Evolutionary conservation across 169 alveolate genomes (phyloP).

Genomic region (Plasmodium yoelii): DNA sequence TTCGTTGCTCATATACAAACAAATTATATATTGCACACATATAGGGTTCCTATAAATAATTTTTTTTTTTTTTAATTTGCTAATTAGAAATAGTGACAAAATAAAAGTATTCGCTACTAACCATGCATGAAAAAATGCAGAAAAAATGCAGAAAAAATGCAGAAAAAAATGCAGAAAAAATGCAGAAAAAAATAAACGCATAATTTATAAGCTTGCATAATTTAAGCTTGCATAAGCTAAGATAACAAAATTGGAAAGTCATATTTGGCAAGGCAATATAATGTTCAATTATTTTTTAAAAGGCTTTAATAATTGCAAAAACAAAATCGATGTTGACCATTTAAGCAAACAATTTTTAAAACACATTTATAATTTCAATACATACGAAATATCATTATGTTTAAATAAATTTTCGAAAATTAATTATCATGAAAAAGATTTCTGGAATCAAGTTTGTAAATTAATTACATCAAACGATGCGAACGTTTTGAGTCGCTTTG

Average conservation of each 20-base stretch:
- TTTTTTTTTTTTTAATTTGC: too few relatives aligned
- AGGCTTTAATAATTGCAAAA: conserved; percentile 38
- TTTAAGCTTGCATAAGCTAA: too few relatives aligned
- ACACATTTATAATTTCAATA: conserved; percentile 22
- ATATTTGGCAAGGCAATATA: not conserved
- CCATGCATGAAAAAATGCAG: too few relatives aligned
- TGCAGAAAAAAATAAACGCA: not conserved
- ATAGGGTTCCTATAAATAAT: too few relatives aligned
- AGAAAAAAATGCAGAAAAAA: too few relatives aligned
- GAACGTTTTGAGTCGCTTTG: not conserved
- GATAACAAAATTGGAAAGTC: too few relatives aligned
- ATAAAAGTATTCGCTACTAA: not conserved
- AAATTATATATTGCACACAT: too few relatives aligned
- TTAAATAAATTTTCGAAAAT: conserved; percentile 50
- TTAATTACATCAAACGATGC: conserved; percentile 39
- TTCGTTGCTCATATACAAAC: too few relatives aligned
- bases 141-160: not conserved
- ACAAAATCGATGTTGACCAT: conserved; percentile 41
- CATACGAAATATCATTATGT: conserved; percentile 65
- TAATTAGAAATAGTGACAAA: not conserved
- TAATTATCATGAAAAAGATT: conserved; percentile 19
- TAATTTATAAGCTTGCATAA: too few relatives aligned
- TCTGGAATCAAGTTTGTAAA: conserved; percentile 45
- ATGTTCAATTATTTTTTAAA: conserved; percentile 69
- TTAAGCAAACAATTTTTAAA: conserved; percentile 39